Percentiles rank a stretch among this genome's conserved stretches.
phyloP scores from a whole-genome alignment of 2,329 filamentous ascomycete species.

The Juglanconis juglandina region DNA sequence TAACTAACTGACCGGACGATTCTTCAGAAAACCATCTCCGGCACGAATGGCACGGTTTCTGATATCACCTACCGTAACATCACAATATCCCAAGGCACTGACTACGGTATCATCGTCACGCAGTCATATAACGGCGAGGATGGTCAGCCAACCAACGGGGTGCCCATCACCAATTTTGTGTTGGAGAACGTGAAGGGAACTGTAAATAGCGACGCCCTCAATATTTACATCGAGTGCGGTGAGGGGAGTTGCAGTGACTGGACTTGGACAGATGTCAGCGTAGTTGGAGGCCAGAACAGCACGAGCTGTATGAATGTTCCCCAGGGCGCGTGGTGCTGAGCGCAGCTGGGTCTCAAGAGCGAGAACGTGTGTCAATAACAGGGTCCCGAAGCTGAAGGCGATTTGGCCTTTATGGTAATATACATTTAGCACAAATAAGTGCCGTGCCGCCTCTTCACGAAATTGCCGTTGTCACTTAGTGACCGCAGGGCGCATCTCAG shows the following conservation, averaged over 20 bases:
- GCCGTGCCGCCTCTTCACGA: no score
- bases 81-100: conserved; percentile 43
- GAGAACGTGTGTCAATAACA: no score
- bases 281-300: conserved; percentile 34
- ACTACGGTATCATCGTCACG: conserved; percentile 56
- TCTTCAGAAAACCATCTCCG: conserved; percentile 46
- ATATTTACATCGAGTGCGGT: conserved; percentile 38
- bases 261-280: conserved; percentile 32
- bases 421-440: no score
- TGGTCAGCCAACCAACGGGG: conserved; percentile 39
- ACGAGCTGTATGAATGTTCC: conserved; percentile 8
- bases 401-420: no score
- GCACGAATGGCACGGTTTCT: conserved; percentile 48
- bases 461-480: no score
- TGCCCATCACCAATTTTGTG: conserved; percentile 42
- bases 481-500: no score
- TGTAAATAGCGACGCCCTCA: conserved; percentile 26
- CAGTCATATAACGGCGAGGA: conserved; percentile 52
- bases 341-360: no score
- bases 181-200: conserved; percentile 39
- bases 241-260: conserved; percentile 33
- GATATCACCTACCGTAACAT: conserved; percentile 53
- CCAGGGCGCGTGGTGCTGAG: neutral
- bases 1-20: conserved; percentile 38
- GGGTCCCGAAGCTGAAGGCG: no score